phyloP scores from a whole-genome alignment of 306 rosid species.

The Prunus armeniaca region DNA sequence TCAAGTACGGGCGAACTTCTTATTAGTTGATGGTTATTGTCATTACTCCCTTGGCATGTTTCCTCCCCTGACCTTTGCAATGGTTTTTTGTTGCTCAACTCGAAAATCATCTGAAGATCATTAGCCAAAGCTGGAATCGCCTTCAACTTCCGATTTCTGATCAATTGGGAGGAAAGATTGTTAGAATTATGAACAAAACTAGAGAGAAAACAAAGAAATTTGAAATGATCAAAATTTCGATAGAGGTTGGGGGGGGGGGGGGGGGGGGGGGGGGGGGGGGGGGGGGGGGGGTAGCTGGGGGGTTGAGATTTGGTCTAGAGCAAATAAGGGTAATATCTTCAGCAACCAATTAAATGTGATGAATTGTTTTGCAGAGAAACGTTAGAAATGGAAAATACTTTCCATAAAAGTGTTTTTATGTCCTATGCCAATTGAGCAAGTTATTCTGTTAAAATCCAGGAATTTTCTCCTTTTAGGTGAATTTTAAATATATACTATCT shows the following conservation, averaged over 20 bases:
- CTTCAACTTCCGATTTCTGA: constrained; percentile 63
- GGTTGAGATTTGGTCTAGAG: not conserved
- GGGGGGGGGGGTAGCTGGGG: too few relatives aligned
- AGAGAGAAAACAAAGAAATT: not conserved
- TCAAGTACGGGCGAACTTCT: constrained; percentile 36
- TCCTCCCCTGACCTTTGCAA: constrained; percentile 24
- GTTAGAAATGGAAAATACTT: constrained; percentile 14
- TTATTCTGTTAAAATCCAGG: not conserved
- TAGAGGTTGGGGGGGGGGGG: not conserved
- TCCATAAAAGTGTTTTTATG: not conserved
- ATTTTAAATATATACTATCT: not conserved
- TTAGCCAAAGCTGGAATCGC: constrained; percentile 47
- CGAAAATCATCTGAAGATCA: constrained; percentile 50
- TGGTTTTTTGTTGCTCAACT: constrained; percentile 24
- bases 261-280: too few relatives aligned
- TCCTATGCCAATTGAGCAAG: not conserved
- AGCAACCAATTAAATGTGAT: not conserved
- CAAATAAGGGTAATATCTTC: not conserved
- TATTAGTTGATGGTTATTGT: constrained; percentile 27
- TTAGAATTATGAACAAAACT: not conserved
- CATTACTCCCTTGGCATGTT: constrained; percentile 25
- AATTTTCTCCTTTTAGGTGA: not conserved
- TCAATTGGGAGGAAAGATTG: not conserved
- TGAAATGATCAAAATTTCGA: not conserved
- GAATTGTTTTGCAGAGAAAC: not conserved